phyloP scores from a whole-genome alignment of 225 moss, liverwort and hornwort genomes.

The Marchantia polymorpha region DNA sequence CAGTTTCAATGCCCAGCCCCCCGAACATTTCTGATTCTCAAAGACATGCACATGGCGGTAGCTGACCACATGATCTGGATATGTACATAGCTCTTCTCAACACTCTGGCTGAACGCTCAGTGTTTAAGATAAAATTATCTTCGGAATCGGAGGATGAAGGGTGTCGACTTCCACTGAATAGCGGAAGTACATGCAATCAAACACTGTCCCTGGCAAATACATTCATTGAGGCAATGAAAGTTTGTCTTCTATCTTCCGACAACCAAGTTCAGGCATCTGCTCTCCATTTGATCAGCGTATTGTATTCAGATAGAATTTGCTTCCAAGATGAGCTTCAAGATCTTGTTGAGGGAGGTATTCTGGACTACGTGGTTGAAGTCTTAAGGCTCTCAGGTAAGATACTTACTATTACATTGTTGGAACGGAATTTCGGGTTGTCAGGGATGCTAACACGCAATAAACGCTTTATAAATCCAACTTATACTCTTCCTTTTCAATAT shows the following conservation, averaged over 20 bases:
- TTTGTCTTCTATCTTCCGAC: slow-evolving; percentile 62
- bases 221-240: slow-evolving; percentile 74
- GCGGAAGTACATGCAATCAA: background rate
- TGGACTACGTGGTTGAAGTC: slow-evolving; percentile 76
- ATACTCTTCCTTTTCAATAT: no score
- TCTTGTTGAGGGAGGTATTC: slow-evolving; percentile 61
- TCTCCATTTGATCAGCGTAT: slow-evolving; percentile 54
- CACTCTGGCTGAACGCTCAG: slow-evolving; percentile 55
- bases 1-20: background rate
- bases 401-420: background rate
- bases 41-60: background rate
- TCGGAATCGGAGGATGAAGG: slow-evolving; percentile 21
- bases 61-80: background rate
- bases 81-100: slow-evolving; percentile 56
- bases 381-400: slow-evolving; percentile 63
- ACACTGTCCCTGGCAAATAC: slow-evolving; percentile 41
- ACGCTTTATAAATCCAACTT: background rate
- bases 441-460: background rate
- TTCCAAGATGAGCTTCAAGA: slow-evolving; percentile 47
- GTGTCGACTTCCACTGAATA: background rate
- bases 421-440: background rate
- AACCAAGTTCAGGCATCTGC: slow-evolving; percentile 59
- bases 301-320: slow-evolving; percentile 49
- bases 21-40: background rate
- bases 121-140: slow-evolving; percentile 59